Base-by-base conservation (phyloP, 2,329 filamentous ascomycete genomes). In the Colletotrichum orchidophilum region DNA sequence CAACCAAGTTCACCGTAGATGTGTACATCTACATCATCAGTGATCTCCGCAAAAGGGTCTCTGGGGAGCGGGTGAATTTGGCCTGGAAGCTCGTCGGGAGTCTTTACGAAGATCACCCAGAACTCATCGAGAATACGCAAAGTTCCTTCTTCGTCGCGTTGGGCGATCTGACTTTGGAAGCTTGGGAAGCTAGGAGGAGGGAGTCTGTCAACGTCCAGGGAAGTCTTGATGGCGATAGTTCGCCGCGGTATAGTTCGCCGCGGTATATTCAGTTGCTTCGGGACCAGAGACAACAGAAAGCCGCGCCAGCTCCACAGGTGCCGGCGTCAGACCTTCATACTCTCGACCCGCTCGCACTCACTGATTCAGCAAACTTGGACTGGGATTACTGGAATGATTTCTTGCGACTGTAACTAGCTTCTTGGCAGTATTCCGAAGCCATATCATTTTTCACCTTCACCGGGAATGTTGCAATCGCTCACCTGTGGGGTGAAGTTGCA, bases 11-110 rank as follows among this genome's bases (percentile, higher is more conserved):
- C 3, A 74, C 78, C 5, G 67, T 80, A n/a, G 79, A 81, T 12
- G 78, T 78, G 0, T 77, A 75, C 24, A 77, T 81, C 7, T 80
- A 78, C 7, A 72, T 80, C 0, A 62, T 80, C 0, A 79, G 78
- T n/a, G 78, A 80, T 1, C 69, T 81, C 9, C 75, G 77, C 3
- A 35, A 53, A 1, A 72, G 78, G 1, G 55, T n/a, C 0, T 70
- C 63, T 0, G 75, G 76, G 0, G 63, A 71, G 0, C 69, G 70
- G 6, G 75, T 80, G 0, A 69, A 26, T 0, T 11, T 73, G 9
- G 78, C 78, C 0, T 81, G 79, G 79, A 73, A 54, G 0, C n/a
- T 78, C 9, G 61, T 80, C 0, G 76, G 75, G 8, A 64, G 61
- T 0, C 65, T 81, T 0, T 81, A 78, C 21, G 24, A 46, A 0